Percentiles rank a stretch among this genome's conserved stretches.
Evolutionary conservation across 345 rosid species (phyloP).

Genomic region (Odontarrhena argentea): DNA sequence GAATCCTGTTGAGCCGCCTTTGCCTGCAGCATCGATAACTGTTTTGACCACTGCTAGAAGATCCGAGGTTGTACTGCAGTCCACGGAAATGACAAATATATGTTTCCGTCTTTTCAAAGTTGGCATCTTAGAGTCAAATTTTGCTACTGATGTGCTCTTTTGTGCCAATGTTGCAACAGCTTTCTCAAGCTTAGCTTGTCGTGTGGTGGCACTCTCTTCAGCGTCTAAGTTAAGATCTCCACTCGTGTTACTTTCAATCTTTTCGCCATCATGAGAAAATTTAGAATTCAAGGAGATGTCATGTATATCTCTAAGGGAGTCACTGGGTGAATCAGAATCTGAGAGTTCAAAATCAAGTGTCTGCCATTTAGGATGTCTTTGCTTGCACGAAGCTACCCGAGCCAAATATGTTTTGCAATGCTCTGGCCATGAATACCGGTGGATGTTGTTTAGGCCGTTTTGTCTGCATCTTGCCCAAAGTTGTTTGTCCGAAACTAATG

Average conservation of each 20-base stretch:
- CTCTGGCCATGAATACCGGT: conserved; percentile 74
- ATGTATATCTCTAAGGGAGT: conserved; percentile 66
- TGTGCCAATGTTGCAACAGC: conserved; percentile 42
- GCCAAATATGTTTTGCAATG: conserved; percentile 69
- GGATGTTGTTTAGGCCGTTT: conserved; percentile 70
- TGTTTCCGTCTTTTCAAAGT: conserved; percentile 55
- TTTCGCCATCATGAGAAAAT: conserved; percentile 72
- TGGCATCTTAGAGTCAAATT: conserved; percentile 48
- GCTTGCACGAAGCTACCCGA: conserved; percentile 66
- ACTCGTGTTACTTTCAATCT: conserved; percentile 42
- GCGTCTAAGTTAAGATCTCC: conserved; percentile 43
- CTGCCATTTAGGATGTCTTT: conserved; percentile 77
- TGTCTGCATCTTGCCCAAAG: conserved; percentile 78
- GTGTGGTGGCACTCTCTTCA: conserved; percentile 50
- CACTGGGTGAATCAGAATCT: conserved; percentile 61
- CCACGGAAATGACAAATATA: conserved; percentile 64
- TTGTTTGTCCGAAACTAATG: conserved; percentile 72
- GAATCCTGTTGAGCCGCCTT: conserved; percentile 52
- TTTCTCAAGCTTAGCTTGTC: conserved; percentile 51
- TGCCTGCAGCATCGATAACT: conserved; percentile 50
- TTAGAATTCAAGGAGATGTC: conserved; percentile 71
- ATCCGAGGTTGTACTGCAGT: conserved; percentile 45
- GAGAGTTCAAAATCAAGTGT: conserved; percentile 49
- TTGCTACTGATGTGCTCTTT: conserved; percentile 46
- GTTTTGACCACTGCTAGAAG: conserved; percentile 44